A percentile compares a stretch with the other conserved stretches of the same genome.
These are phyloP conservation scores for Barbatosphaeria neglecta DNA, from an alignment of 495 filamentous ascomycete species.

Conservation along the genomic window DNA sequence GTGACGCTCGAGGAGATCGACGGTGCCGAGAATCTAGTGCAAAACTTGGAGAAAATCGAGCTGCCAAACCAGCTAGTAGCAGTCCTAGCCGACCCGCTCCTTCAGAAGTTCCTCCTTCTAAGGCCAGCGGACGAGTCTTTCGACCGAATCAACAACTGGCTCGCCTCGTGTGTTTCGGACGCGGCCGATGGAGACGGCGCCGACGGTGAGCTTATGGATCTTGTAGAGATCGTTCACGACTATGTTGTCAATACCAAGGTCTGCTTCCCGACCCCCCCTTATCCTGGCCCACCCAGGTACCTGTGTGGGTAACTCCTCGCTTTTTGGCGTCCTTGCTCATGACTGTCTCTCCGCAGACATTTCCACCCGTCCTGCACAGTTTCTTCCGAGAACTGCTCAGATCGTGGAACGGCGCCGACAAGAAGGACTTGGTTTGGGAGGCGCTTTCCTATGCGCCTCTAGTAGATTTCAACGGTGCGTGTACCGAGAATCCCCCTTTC, in stretches of 20 bases:
- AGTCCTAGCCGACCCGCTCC: conserved; percentile 58
- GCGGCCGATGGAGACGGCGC: conserved; percentile 40
- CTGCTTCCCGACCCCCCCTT: conserved; percentile 3
- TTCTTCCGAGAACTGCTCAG: conserved; percentile 53
- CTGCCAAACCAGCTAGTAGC: conserved; percentile 73
- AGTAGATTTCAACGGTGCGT: conserved; percentile 42
- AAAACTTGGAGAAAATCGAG: conserved; percentile 68
- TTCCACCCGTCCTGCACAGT: conserved; percentile 47
- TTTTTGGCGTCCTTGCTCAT: neutral
- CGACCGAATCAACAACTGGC: conserved; percentile 54
- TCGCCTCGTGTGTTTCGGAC: conserved; percentile 49
- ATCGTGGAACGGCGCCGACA: conserved; percentile 56
- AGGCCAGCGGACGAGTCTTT: conserved; percentile 45
- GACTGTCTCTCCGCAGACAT: conserved; percentile 32
- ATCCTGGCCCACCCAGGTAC: too few species aligned
- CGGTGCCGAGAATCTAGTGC: conserved; percentile 57
- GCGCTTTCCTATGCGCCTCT: conserved; percentile 55
- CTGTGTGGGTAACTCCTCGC: too few species aligned
- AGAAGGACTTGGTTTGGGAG: conserved; percentile 49
- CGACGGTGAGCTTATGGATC: conserved; percentile 35
- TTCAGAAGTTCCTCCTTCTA: conserved; percentile 64
- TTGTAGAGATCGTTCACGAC: conserved; percentile 45
- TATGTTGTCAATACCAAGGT: conserved; percentile 59
- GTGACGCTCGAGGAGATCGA: conserved; percentile 73
- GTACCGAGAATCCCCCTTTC: neutral